A percentile compares a stretch with the other conserved stretches of the same genome.
These are phyloP conservation scores for Pythium brachiatum DNA, from an alignment of 352 stramenopile genomes.

Conservation along the genomic window DNA sequence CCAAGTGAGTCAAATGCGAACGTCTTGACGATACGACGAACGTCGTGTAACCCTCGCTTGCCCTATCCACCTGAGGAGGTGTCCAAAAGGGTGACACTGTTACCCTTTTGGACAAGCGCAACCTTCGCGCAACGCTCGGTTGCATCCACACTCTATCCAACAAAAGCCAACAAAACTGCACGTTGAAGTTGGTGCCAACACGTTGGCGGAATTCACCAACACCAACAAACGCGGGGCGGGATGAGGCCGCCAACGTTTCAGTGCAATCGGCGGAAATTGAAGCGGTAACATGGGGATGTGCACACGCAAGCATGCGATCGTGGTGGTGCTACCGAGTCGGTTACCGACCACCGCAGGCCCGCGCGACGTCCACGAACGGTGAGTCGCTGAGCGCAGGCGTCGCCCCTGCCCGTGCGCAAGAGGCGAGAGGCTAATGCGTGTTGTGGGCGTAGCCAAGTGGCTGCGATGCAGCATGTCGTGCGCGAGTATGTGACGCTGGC, in stretches of 20 bases:
- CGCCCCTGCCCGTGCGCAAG: not conserved
- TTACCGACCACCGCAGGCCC: not conserved
- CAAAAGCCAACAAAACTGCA: conserved; percentile 6
- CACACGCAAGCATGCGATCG: conserved; percentile 25
- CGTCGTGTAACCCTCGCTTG: not conserved
- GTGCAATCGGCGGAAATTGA: conserved; percentile 4
- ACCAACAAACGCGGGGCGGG: not conserved
- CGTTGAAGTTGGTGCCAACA: conserved; percentile 29
- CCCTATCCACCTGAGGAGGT: not conserved
- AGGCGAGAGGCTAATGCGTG: not conserved
- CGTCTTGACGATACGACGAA: conserved; percentile 15
- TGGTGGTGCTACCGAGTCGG: conserved; percentile 30
- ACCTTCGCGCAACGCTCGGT: conserved; percentile 24
- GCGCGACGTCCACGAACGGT: conserved; percentile 8
- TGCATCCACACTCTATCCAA: not conserved
- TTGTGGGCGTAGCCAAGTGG: conserved; percentile 4
- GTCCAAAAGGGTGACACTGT: no score
- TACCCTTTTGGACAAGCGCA: conserved; percentile 6
- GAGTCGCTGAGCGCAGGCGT: not conserved
- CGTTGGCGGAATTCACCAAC: not conserved
- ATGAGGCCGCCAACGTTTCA: not conserved
- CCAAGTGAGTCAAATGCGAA: not conserved
- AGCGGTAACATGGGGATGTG: conserved; percentile 13
- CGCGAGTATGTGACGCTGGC: conserved; percentile 21
- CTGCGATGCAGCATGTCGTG: conserved; percentile 14